phyloP scores from a whole-genome alignment of 2,329 filamentous ascomycete species.

The Beauveria varroae region DNA sequence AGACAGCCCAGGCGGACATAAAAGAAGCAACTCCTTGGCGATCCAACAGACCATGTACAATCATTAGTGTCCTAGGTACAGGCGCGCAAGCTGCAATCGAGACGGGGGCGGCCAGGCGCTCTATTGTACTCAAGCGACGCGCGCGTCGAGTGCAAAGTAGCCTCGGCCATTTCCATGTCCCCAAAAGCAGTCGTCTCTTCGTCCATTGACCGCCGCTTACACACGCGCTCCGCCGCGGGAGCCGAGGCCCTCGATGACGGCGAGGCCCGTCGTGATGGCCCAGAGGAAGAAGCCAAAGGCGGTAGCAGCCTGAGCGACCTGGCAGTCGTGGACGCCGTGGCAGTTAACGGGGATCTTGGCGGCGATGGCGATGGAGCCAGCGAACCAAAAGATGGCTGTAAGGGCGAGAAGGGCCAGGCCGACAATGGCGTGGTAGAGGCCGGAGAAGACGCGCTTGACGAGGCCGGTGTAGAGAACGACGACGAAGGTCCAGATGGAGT shows the following conservation, averaged over 20 bases:
- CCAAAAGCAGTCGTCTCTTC: no score
- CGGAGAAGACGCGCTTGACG: slow-evolving; percentile 54
- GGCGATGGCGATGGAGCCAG: slow-evolving; percentile 71
- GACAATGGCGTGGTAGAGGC: slow-evolving; percentile 54
- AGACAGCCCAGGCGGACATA: neutral
- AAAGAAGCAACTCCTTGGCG: neutral
- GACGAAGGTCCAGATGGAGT: slow-evolving; percentile 67
- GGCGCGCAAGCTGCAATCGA: neutral
- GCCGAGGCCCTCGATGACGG: slow-evolving; percentile 39
- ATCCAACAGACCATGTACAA: slow-evolving; percentile 1
- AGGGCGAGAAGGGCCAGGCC: slow-evolving; percentile 61
- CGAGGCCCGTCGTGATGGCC: slow-evolving; percentile 40
- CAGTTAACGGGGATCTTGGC: slow-evolving; percentile 50
- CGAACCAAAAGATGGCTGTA: slow-evolving; percentile 86
- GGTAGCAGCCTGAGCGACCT: slow-evolving; percentile 52
- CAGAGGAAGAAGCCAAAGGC: slow-evolving; percentile 62
- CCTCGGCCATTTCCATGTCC: neutral
- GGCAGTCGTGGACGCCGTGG: slow-evolving; percentile 49
- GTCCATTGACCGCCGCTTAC: neutral
- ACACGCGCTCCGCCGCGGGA: slow-evolving; percentile 24
- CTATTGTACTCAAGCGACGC: neutral
- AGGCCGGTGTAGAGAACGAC: slow-evolving; percentile 63
- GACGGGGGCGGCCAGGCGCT: no score
- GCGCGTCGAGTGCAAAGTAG: neutral
- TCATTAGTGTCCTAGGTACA: slow-evolving; percentile 1